phyloP scores from a whole-genome alignment of 2,329 filamentous ascomycete species.

The Nemania serpens region DNA sequence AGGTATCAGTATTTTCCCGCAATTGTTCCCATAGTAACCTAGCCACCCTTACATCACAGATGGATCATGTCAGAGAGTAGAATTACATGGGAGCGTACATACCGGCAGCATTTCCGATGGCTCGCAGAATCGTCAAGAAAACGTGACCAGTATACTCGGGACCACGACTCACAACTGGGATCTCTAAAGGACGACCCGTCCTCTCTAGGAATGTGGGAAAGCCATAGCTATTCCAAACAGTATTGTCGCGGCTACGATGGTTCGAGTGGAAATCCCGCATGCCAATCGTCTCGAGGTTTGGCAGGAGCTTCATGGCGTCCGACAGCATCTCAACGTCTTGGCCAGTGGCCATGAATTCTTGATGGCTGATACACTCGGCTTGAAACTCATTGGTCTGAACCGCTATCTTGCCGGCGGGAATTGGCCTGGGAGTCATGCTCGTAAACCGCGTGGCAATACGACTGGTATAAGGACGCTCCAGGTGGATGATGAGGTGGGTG shows the following conservation, averaged over 20 bases:
- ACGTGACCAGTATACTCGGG: constrained; percentile 35
- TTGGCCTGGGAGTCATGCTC: neutral
- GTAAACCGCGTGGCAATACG: neutral
- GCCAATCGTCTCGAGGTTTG: constrained; percentile 59
- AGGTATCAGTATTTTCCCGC: constrained; percentile 5
- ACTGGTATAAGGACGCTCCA: constrained; percentile 38
- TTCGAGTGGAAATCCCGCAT: constrained; percentile 63
- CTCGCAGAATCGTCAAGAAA: constrained; percentile 49
- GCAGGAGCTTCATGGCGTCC: constrained; percentile 59
- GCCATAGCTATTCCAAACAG: constrained; percentile 61
- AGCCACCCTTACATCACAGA: neutral
- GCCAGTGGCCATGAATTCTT: constrained; percentile 49
- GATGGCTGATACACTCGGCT: constrained; percentile 39
- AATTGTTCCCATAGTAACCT: neutral
- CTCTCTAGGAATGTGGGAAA: constrained; percentile 27
- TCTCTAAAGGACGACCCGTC: neutral
- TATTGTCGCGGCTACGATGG: constrained; percentile 55
- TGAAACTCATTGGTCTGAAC: constrained; percentile 2
- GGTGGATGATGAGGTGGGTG: constrained; percentile 54
- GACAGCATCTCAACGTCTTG: constrained; percentile 58
- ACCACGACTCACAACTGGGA: neutral
- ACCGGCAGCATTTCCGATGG: constrained; percentile 46
- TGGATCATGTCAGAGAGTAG: neutral
- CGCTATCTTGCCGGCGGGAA: neutral
- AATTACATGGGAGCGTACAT: constrained; percentile 30